Conservation (phyloP, 768 basidiomycete genomes). For the Sistotremastrum niveocremeum region DNA sequence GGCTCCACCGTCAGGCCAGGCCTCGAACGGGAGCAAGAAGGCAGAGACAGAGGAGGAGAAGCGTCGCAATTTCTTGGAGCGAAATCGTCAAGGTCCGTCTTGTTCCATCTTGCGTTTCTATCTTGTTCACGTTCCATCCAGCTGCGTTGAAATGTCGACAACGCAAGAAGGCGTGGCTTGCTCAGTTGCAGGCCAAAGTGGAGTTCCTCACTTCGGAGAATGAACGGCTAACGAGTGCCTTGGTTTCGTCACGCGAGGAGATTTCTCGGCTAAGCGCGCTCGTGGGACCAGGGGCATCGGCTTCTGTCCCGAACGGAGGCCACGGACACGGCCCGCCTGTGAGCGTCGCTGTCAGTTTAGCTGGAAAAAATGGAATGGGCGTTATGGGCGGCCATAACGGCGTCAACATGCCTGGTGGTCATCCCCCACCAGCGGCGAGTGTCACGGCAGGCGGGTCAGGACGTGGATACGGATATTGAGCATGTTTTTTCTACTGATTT, state of each 20-base stretch:
- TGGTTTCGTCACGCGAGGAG: conserved; percentile 83
- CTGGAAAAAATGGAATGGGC: no score
- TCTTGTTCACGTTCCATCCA: conserved; percentile 17
- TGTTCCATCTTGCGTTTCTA: conserved; percentile 4
- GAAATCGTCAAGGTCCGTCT: conserved; percentile 84
- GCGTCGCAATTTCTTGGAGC: conserved; percentile 88
- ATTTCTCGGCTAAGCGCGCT: conserved; percentile 69
- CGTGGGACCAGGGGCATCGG: conserved; percentile 54
- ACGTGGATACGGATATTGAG: no score
- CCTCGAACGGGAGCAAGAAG: conserved; percentile 37
- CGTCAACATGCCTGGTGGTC: no score
- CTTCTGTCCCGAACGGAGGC: no score
- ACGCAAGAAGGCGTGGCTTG: conserved; percentile 96
- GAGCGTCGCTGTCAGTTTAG: conserved; percentile 8
- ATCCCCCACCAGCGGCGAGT: no score
- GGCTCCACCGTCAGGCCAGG: conserved; percentile 15
- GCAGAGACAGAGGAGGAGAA: conserved; percentile 98
- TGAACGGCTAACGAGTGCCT: conserved; percentile 78
- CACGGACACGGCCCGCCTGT: conserved; percentile 17
- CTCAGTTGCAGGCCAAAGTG: conserved; percentile 84
- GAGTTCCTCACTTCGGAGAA: conserved; percentile 90
- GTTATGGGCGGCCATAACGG: no score
- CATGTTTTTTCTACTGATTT: no score
- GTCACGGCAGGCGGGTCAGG: no score
- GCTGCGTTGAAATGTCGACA: conserved; percentile 98